These are phyloP conservation scores for Lipomyces kockii DNA, from an alignment of 805 yeast genomes.

Conservation along the genomic window DNA sequence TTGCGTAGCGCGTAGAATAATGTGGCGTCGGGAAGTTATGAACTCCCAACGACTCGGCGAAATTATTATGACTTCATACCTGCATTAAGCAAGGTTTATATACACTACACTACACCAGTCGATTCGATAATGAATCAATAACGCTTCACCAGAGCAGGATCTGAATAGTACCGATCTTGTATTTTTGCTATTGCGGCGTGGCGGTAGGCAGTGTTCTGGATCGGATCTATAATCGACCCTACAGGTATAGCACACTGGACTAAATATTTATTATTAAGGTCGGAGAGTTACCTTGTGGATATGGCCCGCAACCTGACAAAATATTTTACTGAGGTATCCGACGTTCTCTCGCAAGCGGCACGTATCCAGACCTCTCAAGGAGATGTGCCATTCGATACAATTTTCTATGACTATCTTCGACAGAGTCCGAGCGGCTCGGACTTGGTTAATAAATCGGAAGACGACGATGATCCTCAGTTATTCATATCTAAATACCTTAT, in stretches of 20 bases:
- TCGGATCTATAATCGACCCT: not conserved
- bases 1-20: not conserved
- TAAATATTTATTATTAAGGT: not conserved
- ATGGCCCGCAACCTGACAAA: slow-evolving; percentile 2
- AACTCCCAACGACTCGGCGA: not conserved
- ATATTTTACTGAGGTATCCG: slow-evolving; percentile 10
- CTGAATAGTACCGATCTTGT: not conserved
- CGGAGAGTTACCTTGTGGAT: not conserved
- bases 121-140: too few relatives aligned
- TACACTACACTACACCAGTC: too few relatives aligned
- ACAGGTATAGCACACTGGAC: not conserved
- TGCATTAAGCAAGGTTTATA: too few relatives aligned
- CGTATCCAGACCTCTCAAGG: not conserved
- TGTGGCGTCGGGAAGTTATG: not conserved
- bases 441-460: not conserved
- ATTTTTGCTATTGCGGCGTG: not conserved
- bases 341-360: slow-evolving; percentile 9
- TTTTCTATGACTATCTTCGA: not conserved
- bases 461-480: slow-evolving; percentile 14
- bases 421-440: not conserved
- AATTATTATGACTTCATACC: not conserved
- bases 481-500: slow-evolving; percentile 16
- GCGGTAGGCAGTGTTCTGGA: not conserved
- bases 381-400: not conserved
- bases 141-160: not conserved